Evolutionary conservation across 495 filamentous ascomycete genomes (phyloP), one percentile per base, ranked within the genome.

Genomic region (Penicillium cosmopolitanum): DNA sequence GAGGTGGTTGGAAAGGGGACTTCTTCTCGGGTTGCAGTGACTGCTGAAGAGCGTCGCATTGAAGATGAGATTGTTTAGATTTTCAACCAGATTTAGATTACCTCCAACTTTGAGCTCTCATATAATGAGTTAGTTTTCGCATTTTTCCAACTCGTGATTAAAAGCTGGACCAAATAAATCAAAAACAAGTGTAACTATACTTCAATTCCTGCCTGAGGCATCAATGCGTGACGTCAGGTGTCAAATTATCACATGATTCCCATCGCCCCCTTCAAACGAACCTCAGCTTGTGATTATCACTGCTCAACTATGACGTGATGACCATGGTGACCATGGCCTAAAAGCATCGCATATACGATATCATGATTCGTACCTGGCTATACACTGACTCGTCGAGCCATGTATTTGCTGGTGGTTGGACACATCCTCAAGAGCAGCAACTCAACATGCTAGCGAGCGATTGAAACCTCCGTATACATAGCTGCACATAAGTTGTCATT

Each of bases 1-100:
- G 62, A 58, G 42, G 42, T 51, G 40, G 40, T 52, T 51, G 54
- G 50, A 4, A 72, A 72, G 28, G 65, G 55, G 7, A 5, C 46
- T 33, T 43, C 54, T 6, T 50, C 66, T 38, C 50, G 38, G 16
- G 56, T 70, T 58, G 50, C 52, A 12, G 53, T 66, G 43, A 68
- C 64, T 18, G 61, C 61, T 8, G 40, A 38, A 6, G 66, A 65
- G 50, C 51, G 55, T 28, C 55, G 53, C 15, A 36, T 64, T 51
- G 63, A 67, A 13, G 63, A 66, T 0, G 60, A 66, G 33, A 64
- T 68, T 43, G 48, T 68, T 10, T 38, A 38, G 36, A 13, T 38
- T 38, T 38, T 5, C n/a, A 1, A 31, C 28, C 8, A 31, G 28
- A 31, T 9, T 31, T 31, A 4, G 8, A 31, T 31, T 8, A 8